Conservation (phyloP, 352 stramenopile species). For the Pythium apleroticum region DNA sequence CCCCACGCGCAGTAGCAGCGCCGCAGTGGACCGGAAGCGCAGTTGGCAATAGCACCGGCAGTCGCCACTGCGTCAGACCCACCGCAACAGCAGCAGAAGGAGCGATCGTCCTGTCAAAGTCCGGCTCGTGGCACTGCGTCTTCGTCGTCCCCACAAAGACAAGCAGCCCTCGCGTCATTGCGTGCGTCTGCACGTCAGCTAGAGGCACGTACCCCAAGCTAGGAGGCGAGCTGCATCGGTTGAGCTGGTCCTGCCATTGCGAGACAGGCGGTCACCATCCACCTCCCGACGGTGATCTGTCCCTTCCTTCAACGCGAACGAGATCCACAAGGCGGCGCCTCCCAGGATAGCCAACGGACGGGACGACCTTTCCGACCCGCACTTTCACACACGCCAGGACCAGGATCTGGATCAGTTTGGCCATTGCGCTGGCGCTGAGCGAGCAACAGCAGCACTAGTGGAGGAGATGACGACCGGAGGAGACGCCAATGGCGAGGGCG, state of each 20-base stretch:
- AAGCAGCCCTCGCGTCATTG: neutral
- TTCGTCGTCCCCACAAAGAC: neutral
- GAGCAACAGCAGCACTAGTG: neutral
- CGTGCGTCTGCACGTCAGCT: neutral
- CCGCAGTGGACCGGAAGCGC: neutral
- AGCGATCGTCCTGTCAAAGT: neutral
- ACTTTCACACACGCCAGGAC: neutral
- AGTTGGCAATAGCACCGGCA: conserved; percentile 15
- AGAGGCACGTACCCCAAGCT: neutral
- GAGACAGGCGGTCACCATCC: neutral
- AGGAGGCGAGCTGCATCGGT: neutral
- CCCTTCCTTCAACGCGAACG: neutral
- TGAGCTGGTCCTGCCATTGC: neutral
- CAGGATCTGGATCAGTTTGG: neutral
- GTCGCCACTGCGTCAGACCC: neutral
- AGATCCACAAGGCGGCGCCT: neutral
- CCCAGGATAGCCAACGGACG: neutral
- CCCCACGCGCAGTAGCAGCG: neutral
- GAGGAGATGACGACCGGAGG: conserved; percentile 20
- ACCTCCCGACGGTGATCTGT: neutral
- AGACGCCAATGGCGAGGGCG: conserved; percentile 14
- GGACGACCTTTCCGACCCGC: neutral
- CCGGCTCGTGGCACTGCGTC: neutral
- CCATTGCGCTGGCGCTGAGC: neutral
- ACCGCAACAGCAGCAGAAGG: neutral